Base-by-base conservation (phyloP, 2,329 filamentous ascomycete genomes). In the Exophiala xenobiotica region DNA sequence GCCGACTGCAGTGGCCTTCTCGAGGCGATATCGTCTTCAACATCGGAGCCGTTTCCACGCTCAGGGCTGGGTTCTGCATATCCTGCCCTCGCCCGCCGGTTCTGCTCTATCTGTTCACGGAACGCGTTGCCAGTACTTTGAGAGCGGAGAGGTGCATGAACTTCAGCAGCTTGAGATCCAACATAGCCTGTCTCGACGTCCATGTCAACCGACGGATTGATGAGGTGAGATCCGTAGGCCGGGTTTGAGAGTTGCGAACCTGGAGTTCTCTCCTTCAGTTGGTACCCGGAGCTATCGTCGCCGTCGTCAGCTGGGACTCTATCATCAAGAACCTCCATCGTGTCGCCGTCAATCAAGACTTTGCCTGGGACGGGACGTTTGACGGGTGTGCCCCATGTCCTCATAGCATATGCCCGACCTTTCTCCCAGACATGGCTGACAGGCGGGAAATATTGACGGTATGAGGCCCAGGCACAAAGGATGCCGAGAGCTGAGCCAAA, bases 371-470 rank as follows among this genome's bases (percentile, higher is more conserved):
- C 44, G 7, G 56, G 53, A 27, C 56, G 37, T 40, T 27, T 18
- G n/a, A 59, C 35, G 7, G 53, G 49, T 18, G 67, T 71, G n/a
- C 77, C 79, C 79, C 79, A 82, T 20, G 71, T 73, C 18, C 79
- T 74, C 58, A 82, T 81, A 1, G 79, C 77, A 60, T 81, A 78
- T 19, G 80, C 80, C 7, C 79, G 75, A 7, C 80, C 80, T 62
- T 82, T 82, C 54, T 72, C 73, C 76, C 76, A 79, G 4, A 77
- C 69, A 60, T 82, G 76, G 31, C 67, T 70, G 7, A 82, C 64
- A 0, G 80, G 68, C 14, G 79, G 80, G 65, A 82, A 83, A 62
- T 83, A 83, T 63, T 82, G 79, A 39, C 78, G 72, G 59, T 82
- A 83, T 1, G 78, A 68, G 23, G 72, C 68, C 67, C 71, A 79